These are phyloP conservation scores for Podaxis carcinomalis DNA, from an alignment of 768 basidiomycete species.

Conservation along the genomic window DNA sequence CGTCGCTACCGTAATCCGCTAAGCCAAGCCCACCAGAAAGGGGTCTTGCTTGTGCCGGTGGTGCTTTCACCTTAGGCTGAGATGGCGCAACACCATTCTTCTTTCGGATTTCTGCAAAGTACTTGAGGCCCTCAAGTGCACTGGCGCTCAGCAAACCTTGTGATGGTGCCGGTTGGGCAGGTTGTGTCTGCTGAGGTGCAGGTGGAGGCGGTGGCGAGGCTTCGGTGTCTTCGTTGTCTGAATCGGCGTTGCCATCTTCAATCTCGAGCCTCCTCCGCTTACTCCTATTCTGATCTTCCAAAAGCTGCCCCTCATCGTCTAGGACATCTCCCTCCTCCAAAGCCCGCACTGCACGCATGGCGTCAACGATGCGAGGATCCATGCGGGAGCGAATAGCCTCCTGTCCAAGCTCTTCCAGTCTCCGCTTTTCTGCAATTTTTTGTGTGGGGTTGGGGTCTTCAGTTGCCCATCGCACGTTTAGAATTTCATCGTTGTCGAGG, in stretches of 20 bases:
- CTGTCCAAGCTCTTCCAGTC: constrained; percentile 81
- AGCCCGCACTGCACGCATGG: constrained; percentile 80
- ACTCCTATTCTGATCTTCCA: constrained; percentile 27
- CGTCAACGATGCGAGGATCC: constrained; percentile 86
- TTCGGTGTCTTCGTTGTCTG: constrained; percentile 29
- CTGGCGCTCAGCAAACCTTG: constrained; percentile 74
- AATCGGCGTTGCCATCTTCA: constrained; percentile 28
- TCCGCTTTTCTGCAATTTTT: constrained; percentile 79
- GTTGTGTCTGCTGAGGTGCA: constrained; percentile 17
- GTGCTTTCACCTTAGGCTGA: constrained; percentile 24
- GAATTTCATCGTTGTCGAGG: constrained; percentile 93
- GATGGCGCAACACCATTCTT: constrained; percentile 42
- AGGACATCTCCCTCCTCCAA: constrained; percentile 74
- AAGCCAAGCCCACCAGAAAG: constrained; percentile 48
- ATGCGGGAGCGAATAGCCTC: constrained; percentile 82
- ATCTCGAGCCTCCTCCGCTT: constrained; percentile 29
- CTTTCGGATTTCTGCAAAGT: constrained; percentile 84
- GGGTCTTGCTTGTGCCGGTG: constrained; percentile 25
- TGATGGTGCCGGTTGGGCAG: constrained; percentile 26
- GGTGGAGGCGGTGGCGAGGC: constrained; percentile 14
- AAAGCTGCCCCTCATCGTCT: constrained; percentile 36
- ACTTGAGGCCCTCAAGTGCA: constrained; percentile 85
- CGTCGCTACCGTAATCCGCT: constrained; percentile 78
- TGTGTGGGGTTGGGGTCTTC: constrained; percentile 96
- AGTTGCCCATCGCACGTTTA: constrained; percentile 99